Evolutionary conservation across 306 rosid species (phyloP).

Genomic region (Prunus padus): DNA sequence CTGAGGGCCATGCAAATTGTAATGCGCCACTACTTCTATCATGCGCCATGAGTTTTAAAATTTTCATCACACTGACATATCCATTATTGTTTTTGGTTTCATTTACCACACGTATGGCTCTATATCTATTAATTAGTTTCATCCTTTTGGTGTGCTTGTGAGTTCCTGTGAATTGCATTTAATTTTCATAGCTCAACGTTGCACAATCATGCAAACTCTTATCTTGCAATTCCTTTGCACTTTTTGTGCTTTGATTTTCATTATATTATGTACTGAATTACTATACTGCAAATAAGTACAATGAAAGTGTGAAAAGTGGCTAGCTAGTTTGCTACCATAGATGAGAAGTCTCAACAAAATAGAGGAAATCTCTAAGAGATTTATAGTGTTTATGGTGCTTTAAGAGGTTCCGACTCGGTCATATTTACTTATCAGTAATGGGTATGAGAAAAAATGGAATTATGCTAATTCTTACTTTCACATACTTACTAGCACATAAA

Average conservation of each 20-base stretch:
- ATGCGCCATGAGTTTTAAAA: background rate
- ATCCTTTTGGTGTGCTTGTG: background rate
- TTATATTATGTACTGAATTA: too few species aligned
- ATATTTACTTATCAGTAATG: too few species aligned
- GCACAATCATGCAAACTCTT: background rate
- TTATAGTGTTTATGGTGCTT: background rate
- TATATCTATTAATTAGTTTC: background rate
- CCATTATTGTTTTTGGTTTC: background rate
- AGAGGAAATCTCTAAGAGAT: too few species aligned
- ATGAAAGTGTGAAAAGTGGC: background rate
- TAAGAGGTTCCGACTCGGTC: background rate
- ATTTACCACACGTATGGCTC: background rate
- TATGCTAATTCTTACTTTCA: too few species aligned
- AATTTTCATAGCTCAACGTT: background rate
- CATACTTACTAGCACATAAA: too few species aligned
- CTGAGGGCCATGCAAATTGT: constrained; percentile 14
- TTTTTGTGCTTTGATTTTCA: too few species aligned
- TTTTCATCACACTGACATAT: background rate
- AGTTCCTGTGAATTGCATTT: background rate
- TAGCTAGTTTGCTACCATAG: background rate
- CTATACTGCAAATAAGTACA: too few species aligned
- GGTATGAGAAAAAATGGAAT: too few species aligned
- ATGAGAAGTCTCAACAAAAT: background rate
- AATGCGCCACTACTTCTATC: background rate
- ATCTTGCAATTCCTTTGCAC: too few species aligned